phyloP scores from a whole-genome alignment of 2,329 filamentous ascomycete species.

The Bretziella fagacearum region DNA sequence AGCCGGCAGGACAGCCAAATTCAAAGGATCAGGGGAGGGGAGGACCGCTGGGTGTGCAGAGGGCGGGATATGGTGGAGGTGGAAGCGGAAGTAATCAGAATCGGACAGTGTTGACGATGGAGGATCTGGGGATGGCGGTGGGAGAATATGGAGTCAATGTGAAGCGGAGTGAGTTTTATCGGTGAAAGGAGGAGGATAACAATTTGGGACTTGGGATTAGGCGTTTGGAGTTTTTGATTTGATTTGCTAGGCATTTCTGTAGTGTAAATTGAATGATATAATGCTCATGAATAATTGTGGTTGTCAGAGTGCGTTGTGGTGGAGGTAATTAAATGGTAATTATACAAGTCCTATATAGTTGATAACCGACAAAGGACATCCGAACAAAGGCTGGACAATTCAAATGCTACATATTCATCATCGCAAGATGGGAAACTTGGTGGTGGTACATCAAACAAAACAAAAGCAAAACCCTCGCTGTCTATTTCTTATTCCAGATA shows the following conservation, averaged over 20 bases:
- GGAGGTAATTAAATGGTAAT: not conserved
- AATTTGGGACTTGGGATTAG: not conserved
- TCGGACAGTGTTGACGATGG: slow-evolving; percentile 91
- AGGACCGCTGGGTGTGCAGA: slow-evolving; percentile 53
- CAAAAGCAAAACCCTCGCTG: slow-evolving; percentile 11
- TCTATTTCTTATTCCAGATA: slow-evolving; percentile 32
- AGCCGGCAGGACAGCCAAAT: slow-evolving; percentile 36
- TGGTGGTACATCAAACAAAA: slow-evolving; percentile 11
- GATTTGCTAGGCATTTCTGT: slow-evolving; percentile 14
- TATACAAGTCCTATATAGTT: not conserved
- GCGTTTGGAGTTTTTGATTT: slow-evolving; percentile 10
- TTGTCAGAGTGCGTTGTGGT: no score
- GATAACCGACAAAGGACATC: not conserved
- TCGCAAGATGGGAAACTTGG: slow-evolving; percentile 1
- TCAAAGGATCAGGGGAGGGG: slow-evolving; percentile 40
- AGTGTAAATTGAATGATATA: not conserved
- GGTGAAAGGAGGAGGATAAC: slow-evolving; percentile 29
- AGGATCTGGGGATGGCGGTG: slow-evolving; percentile 94
- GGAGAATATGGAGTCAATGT: slow-evolving; percentile 96
- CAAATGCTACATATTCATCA: slow-evolving; percentile 2
- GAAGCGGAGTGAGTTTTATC: slow-evolving; percentile 93
- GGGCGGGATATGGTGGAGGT: slow-evolving; percentile 70
- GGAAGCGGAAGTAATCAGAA: slow-evolving; percentile 80
- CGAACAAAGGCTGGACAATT: not conserved
- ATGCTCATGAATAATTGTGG: no score